Base-by-base conservation (phyloP, 1,284 basidiomycete species). In the Phenoliferia sp. region DNA sequence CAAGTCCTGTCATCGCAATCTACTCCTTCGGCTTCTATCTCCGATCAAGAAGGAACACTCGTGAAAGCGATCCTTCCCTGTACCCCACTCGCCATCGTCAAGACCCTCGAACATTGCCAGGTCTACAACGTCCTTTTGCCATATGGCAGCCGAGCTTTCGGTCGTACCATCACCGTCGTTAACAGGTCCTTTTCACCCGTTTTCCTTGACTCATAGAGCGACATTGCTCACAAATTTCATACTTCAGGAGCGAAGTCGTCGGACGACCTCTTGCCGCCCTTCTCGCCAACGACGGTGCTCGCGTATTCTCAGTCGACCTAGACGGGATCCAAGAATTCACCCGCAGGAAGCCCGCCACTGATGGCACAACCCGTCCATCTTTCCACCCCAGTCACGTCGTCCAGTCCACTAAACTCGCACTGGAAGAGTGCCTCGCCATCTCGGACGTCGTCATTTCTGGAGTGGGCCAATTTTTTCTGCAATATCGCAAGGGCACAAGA, bases 31-130 rank as follows among this genome's bases (percentile, higher is more conserved):
- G 44, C 67, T 69, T 48, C 64, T 59, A 63, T 65, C 70, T 68
- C 68, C 28, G 67, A 69, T 55, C 61, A 70, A 33, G 74, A 78
- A 35, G 88, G 90, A 68, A 79, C 83, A 28, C 88, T 87, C 69
- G 90, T 92, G 76, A 95, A 95, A 80, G 94, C 92, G 19, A 94
- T 99, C 77, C 85, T 99, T 39, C 95, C 95, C 0, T 99, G 95
- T 80, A 99, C 95, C 2, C 94, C 95, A 0, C 85, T 99, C 31
- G 95, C 93, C 2, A 90, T 98, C 77, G 94, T 80, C 70, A 99
- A 99, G 81, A 92, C 88, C 70, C 84, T 99, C 34, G 95, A 99
- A 78, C 84, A 88, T 73, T 83, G 90, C 56, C 90, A 93, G 17
- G 92, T 97, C 19, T 99, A 99, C 83, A 97, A 97, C 80, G 87